Conservation (phyloP, 2,329 filamentous ascomycete species). For the Fusarium falciforme region DNA sequence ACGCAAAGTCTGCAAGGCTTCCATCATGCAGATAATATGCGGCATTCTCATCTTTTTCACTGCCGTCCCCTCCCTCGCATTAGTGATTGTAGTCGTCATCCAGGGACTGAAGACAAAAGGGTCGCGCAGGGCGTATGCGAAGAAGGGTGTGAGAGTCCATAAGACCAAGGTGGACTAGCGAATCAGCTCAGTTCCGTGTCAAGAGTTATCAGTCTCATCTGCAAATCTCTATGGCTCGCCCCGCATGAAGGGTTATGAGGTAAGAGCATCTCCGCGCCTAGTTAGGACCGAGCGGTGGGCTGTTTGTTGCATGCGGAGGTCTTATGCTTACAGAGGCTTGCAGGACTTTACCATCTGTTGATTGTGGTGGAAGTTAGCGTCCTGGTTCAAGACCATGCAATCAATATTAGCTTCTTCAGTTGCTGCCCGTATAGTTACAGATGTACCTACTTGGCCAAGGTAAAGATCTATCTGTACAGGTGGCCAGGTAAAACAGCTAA, state of each 20-base stretch:
- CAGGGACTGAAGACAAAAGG: neutral
- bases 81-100: neutral
- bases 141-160: neutral
- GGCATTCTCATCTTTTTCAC: neutral
- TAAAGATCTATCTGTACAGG: neutral
- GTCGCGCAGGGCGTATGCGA: neutral
- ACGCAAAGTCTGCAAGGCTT: neutral
- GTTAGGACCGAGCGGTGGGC: too few relatives aligned
- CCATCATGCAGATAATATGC: neutral
- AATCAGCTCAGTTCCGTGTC: neutral
- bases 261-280: too few relatives aligned
- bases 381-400: neutral
- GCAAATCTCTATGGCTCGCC: too few relatives aligned
- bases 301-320: too few relatives aligned
- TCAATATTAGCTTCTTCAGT: neutral
- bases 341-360: too few relatives aligned
- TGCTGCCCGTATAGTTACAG: neutral
- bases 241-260: too few relatives aligned
- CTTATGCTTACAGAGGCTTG: too few relatives aligned
- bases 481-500: neutral
- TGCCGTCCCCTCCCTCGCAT: neutral
- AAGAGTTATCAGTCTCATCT: too few relatives aligned
- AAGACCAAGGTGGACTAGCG: neutral
- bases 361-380: neutral
- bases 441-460: neutral